Percentiles rank a stretch among this genome's conserved stretches.
These are phyloP conservation scores for Leucogyrophana mollusca DNA, from an alignment of 768 basidiomycete genomes.

Conservation along the genomic window DNA sequence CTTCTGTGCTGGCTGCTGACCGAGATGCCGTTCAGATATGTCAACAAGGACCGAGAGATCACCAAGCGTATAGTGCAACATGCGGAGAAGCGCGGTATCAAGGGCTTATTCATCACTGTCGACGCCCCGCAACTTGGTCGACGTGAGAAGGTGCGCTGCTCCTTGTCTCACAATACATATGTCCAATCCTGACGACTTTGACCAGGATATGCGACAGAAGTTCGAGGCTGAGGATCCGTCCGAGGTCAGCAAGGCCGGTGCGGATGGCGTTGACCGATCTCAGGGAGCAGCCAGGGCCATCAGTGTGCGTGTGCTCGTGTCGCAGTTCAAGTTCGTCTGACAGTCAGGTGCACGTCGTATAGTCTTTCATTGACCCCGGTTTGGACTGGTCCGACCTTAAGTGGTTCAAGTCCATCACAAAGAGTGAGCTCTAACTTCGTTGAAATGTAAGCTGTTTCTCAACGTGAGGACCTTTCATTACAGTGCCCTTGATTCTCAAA, in stretches of 20 bases:
- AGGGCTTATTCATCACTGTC: slow-evolving; percentile 94
- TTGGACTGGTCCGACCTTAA: slow-evolving; percentile 69
- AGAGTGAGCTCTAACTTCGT: slow-evolving; percentile 37
- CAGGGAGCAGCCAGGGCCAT: slow-evolving; percentile 96
- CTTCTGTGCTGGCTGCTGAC: background rate
- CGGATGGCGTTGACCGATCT: slow-evolving; percentile 66
- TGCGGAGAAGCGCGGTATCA: slow-evolving; percentile 88
- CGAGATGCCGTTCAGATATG: slow-evolving; percentile 53
- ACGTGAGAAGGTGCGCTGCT: slow-evolving; percentile 65
- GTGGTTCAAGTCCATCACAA: slow-evolving; percentile 78
- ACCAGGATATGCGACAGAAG: slow-evolving; percentile 91
- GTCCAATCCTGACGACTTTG: background rate
- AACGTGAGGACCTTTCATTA: background rate
- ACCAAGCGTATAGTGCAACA: slow-evolving; percentile 87
- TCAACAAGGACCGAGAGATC: slow-evolving; percentile 85
- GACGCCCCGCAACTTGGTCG: slow-evolving; percentile 96
- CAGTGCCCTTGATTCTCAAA: slow-evolving; percentile 90
- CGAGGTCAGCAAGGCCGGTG: slow-evolving; percentile 42
- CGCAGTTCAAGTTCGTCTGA: background rate
- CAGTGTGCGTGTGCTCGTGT: slow-evolving; percentile 50
- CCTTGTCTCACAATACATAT: background rate
- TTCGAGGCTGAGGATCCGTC: slow-evolving; percentile 71
- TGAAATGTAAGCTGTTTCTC: slow-evolving; percentile 3
- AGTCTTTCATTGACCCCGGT: slow-evolving; percentile 95
- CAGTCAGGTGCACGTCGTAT: background rate